These are phyloP conservation scores for Vicia faba DNA, from an alignment of 306 rosid species.

Conservation along the genomic window DNA sequence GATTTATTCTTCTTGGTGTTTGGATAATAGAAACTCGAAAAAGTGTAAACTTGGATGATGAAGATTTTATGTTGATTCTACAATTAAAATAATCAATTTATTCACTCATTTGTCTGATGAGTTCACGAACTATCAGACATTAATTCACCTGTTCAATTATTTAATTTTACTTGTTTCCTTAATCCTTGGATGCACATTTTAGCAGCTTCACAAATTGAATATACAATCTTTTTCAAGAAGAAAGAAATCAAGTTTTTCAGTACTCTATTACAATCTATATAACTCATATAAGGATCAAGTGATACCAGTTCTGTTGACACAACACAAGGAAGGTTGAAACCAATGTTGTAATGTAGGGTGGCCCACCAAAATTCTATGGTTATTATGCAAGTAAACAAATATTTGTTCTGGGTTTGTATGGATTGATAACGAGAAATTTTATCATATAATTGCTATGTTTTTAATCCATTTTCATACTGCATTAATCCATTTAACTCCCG, in stretches of 20 bases:
- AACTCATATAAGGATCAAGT: not conserved
- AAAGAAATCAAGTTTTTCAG: not conserved
- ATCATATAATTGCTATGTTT: no score
- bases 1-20: constrained; percentile 36
- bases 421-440: no score
- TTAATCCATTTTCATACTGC: no score
- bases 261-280: no score
- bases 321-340: not conserved
- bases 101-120: constrained; percentile 31
- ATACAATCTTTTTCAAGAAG: not conserved
- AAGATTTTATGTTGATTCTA: constrained; percentile 31
- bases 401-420: constrained; percentile 22
- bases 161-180: constrained; percentile 26
- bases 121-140: constrained; percentile 25
- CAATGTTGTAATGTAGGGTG: not conserved
- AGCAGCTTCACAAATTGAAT: not conserved
- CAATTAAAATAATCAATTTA: constrained; percentile 15
- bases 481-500: no score
- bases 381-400: constrained; percentile 3
- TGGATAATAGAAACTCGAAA: constrained; percentile 21
- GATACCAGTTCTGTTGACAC: not conserved
- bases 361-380: not conserved
- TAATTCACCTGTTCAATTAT: constrained; percentile 25
- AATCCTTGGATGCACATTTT: not conserved
- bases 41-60: constrained; percentile 28